These are phyloP conservation scores for Aspergillus flavus DNA, from an alignment of 2,329 filamentous ascomycete genomes.

Conservation along the genomic window DNA sequence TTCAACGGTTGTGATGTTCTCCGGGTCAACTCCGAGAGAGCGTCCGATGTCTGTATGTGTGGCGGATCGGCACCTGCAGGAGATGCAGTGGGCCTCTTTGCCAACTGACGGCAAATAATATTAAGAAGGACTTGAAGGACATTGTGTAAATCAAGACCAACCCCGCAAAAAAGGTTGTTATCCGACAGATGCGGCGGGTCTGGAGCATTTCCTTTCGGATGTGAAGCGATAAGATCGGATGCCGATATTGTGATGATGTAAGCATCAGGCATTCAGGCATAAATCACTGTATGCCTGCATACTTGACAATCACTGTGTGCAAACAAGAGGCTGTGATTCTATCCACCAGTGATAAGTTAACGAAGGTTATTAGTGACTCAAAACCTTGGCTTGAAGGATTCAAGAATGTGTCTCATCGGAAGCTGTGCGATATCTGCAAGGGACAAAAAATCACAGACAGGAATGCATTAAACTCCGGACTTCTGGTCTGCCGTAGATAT, in stretches of 20 bases:
- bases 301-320: neutral
- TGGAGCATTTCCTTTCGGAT: neutral
- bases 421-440: neutral
- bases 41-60: slow-evolving; percentile 14
- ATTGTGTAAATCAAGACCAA: slow-evolving; percentile 7
- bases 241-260: neutral
- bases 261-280: neutral
- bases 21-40: slow-evolving; percentile 19
- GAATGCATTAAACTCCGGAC: neutral
- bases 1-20: slow-evolving; percentile 1
- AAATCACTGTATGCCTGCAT: neutral
- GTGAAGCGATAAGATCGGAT: slow-evolving; percentile 4
- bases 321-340: neutral
- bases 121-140: neutral
- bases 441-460: neutral
- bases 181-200: slow-evolving; percentile 3
- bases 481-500: neutral
- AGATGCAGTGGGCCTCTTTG: neutral
- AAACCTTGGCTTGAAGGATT: neutral
- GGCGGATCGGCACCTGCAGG: slow-evolving; percentile 12
- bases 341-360: too few species aligned
- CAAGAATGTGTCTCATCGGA: neutral
- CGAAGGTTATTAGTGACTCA: neutral
- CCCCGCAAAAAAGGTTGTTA: slow-evolving; percentile 11
- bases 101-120: slow-evolving; percentile 8